Conservation (phyloP, 2,329 filamentous ascomycete genomes). For the Didymella arachidicola region DNA sequence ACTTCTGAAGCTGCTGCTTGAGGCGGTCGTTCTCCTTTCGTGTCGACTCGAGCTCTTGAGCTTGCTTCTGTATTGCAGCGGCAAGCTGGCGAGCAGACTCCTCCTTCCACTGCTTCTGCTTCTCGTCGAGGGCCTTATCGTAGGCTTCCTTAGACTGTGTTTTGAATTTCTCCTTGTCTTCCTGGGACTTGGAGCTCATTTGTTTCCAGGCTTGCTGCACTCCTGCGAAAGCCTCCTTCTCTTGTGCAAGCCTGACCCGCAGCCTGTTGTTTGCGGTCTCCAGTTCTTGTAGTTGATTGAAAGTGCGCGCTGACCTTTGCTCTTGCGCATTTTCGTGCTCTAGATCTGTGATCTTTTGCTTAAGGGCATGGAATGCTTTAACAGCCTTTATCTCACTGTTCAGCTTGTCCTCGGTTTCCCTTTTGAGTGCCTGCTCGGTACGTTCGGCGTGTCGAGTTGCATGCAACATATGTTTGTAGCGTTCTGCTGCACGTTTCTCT, state of each 20-base stretch:
- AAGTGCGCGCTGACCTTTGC: background rate
- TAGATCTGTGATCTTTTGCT: background rate
- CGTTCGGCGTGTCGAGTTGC: constrained; percentile 15
- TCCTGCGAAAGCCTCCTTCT: background rate
- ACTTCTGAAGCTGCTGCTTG: constrained; percentile 2
- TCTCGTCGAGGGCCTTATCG: background rate
- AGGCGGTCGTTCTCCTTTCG: constrained; percentile 3
- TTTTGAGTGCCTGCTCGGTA: background rate
- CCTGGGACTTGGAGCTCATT: background rate
- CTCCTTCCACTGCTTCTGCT: background rate
- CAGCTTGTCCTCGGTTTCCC: background rate
- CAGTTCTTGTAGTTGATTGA: background rate
- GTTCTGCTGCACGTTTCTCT: constrained; percentile 3
- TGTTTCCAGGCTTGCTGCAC: background rate
- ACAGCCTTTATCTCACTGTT: background rate
- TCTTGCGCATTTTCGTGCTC: background rate
- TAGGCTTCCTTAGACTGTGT: background rate
- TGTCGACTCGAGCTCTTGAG: background rate
- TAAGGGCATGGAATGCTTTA: background rate
- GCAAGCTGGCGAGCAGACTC: background rate
- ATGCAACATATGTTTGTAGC: constrained; percentile 3
- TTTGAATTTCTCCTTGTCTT: background rate
- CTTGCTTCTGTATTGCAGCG: background rate
- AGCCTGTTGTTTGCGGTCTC: background rate
- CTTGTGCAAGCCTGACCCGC: background rate